Evolutionary conservation across 805 yeast species (phyloP), one percentile per base, ranked within the genome.

Genomic region (Wickerhamomyces rabaulensis): DNA sequence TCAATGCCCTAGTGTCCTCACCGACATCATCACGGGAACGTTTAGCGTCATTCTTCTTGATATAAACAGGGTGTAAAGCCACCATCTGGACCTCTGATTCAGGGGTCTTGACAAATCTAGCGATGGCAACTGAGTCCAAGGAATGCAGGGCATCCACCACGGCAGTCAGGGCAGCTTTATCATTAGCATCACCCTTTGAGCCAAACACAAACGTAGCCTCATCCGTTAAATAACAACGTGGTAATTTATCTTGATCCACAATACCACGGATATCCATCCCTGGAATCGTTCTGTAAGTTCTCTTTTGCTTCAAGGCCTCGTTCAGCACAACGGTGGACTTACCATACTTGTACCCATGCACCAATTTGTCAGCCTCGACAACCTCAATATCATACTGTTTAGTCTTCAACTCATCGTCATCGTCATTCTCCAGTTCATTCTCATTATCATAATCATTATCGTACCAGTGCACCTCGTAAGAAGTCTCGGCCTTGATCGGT

Each of bases 251-350:
- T n/a, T 59, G 54, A 5, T 70, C 66, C 8, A 79, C 61, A 50
- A 88, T 79, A 0, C 89, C 87, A 21, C 87, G 55, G 2, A 89
- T 68, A 58, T 84, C 90, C 12, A 89, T 58, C 0, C 84, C 82
- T 1, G 82, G 72, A 4, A 48, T 46, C 0, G 82, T 70, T 2
- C 67, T 58, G 20, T 79, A 69, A 2, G 45, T 40, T 16, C 79
- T 59, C 3, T 72, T 66, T 10, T 68, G 66, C 29, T 70, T 69
- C 39, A 84, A 60, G 2, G 73, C 70, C 0, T 70, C 63, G 13
- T 82, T 79, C 6, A 86, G 57, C 0, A 80, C 78, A 3, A 81
- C 73, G 13, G 76, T 67, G 9, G 79, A 74, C 1, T 71, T 67
- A 3, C 95, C 92, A 56, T 82, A 89, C 51, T 77, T 75, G 60